Conservation (phyloP, 169 alveolate genomes). For the Plasmodium inui region DNA sequence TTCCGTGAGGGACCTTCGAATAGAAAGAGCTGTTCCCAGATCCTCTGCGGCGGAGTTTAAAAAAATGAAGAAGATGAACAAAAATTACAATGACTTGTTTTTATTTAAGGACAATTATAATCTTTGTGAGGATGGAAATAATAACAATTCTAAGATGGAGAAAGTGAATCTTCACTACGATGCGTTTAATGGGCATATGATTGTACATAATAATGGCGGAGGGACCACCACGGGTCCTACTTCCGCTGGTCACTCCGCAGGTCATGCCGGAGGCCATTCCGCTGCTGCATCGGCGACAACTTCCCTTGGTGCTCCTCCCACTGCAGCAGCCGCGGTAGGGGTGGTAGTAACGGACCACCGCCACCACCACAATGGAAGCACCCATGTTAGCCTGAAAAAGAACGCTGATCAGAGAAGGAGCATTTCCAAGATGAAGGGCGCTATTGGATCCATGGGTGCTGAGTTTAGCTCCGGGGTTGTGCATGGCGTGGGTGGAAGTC, state of each 20-base stretch:
- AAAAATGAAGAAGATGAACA: constrained; percentile 34
- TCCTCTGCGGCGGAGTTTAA: constrained; percentile 54
- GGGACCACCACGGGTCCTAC: too few species aligned
- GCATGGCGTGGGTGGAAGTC: not conserved
- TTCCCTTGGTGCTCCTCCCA: not conserved
- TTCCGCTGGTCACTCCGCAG: too few species aligned
- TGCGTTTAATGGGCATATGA: constrained; percentile 17
- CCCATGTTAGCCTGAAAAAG: not conserved
- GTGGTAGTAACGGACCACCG: not conserved
- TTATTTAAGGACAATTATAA: constrained; percentile 64
- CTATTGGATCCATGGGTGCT: not conserved
- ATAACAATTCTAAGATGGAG: constrained; percentile 4
- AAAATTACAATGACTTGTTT: constrained; percentile 55
- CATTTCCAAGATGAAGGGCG: not conserved
- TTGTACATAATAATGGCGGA: constrained; percentile 10
- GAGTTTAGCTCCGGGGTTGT: not conserved
- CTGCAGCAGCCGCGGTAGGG: not conserved
- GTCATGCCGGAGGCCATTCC: too few species aligned
- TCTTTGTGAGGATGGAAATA: constrained; percentile 25
- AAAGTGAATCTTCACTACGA: constrained; percentile 51
- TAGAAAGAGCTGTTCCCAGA: constrained; percentile 74
- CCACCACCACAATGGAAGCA: not conserved
- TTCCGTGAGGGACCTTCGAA: constrained; percentile 67
- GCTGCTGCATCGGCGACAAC: not conserved
- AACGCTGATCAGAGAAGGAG: not conserved